Conservation (phyloP, 139 green algal genomes). For the Deuterostichococcus epilithicus region DNA sequence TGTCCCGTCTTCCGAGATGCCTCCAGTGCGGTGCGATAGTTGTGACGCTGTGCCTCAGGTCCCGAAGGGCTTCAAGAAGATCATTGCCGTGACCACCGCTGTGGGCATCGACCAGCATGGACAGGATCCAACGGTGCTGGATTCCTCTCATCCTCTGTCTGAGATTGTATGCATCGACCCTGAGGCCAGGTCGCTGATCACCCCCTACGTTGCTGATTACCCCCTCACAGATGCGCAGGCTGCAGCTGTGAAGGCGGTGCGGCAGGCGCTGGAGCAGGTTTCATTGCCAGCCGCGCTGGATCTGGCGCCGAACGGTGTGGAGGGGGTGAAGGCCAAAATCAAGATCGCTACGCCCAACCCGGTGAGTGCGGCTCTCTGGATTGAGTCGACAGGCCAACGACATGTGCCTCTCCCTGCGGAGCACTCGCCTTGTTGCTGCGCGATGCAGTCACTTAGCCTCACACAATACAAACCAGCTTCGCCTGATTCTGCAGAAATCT, state of each 20-base stretch:
- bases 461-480: background rate
- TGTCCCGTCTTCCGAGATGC: too few relatives aligned
- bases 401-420: too few relatives aligned
- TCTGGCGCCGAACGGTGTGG: background rate
- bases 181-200: too few relatives aligned
- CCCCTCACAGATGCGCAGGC: background rate
- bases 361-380: too few relatives aligned
- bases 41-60: too few relatives aligned
- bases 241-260: background rate
- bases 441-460: too few relatives aligned
- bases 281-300: background rate
- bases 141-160: too few relatives aligned
- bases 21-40: too few relatives aligned
- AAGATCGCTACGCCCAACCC: background rate
- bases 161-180: too few relatives aligned
- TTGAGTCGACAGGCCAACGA: too few relatives aligned
- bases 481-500: background rate
- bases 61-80: background rate
- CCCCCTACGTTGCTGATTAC: too few relatives aligned
- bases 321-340: background rate
- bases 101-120: background rate
- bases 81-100: background rate
- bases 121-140: background rate
- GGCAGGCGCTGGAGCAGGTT: background rate
- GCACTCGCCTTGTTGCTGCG: too few relatives aligned